Evolutionary conservation across 1,284 basidiomycete species (phyloP).

Genomic region (Sporisorium reilianum): DNA sequence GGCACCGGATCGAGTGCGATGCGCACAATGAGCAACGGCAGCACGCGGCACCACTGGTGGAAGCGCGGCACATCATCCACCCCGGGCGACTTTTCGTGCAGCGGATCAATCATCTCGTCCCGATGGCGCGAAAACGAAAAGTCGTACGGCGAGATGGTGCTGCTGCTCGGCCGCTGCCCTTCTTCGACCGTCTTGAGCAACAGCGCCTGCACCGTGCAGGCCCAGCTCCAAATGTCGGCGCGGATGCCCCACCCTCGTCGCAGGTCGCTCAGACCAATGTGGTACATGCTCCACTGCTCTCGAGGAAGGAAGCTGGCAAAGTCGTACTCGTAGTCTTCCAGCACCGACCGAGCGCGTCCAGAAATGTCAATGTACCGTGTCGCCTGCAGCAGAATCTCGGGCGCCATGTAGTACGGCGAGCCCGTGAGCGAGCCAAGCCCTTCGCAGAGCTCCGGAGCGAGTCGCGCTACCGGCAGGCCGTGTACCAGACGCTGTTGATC

Average conservation of each 20-base stretch:
- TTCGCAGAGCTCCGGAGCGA: conserved; percentile 43
- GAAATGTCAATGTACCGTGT: conserved; percentile 48
- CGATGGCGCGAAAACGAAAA: conserved; percentile 56
- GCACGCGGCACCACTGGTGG: conserved; percentile 56
- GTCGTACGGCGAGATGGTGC: conserved; percentile 58
- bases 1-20: conserved; percentile 31
- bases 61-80: conserved; percentile 56
- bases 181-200: conserved; percentile 46
- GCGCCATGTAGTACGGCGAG: conserved; percentile 62
- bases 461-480: conserved; percentile 10
- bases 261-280: conserved; percentile 50
- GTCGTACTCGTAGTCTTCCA: conserved; percentile 58
- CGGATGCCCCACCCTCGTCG: conserved; percentile 59
- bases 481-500: conserved; percentile 28
- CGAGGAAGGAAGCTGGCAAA: conserved; percentile 27
- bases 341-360: conserved; percentile 41
- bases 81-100: conserved; percentile 37
- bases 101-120: conserved; percentile 50
- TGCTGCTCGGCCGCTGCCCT: conserved; percentile 40
- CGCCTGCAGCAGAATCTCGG: conserved; percentile 61
- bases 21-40: conserved; percentile 52
- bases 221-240: conserved; percentile 63
- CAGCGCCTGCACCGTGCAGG: conserved; percentile 55
- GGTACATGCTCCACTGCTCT: conserved; percentile 34
- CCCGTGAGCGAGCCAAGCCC: conserved; percentile 61